Base-by-base conservation (phyloP, 148 eudicot genomes). In the Silene conica region DNA sequence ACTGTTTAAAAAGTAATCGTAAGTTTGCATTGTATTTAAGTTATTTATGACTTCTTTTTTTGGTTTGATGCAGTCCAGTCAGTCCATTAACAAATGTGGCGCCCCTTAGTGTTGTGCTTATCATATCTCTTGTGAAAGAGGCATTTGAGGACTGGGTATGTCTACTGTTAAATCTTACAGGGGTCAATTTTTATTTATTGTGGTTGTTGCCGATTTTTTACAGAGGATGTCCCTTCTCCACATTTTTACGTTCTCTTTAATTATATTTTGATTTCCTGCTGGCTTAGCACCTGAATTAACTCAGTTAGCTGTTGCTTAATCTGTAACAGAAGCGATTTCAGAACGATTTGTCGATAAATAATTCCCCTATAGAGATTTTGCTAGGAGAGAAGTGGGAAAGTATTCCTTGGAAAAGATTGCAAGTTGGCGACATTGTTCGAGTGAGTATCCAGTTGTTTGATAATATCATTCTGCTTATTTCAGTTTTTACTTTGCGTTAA, bases 101-200 rank as follows among this genome's bases (percentile, higher is more conserved):
- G 69, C 98, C 98, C 46, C 83, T 95, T 69, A 80, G 90, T 74
- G 58, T 95, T 61, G 97, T 95, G 86, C 96, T 95, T 80, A 73
- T 90, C 73, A 90, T 91, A 70, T 90, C 97, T 80, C 98, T 95
- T 71, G 82, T 92, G 69, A 95, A 92, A 83, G 98, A 95, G 80
- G 97, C 97, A 79, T 95, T 89, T 87, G 98, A 95, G 78, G 98
- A 95, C 72, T 92, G 97, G 98, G 98, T 92, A 86, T 87, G 97
- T 80, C 72, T 70, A 41, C 45, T 26, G 20, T 45, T 28, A 50
- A n/a, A 67, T 46, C 25, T 74, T 43, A 15, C 38, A 16, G 34
- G 34, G 62, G 5, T 46, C 18, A 41, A 20, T 67, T 54, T 59
- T 58, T 60, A 61, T 74, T 45, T 41, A 15, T 43, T 12, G 45